Percentiles rank a stretch among this genome's conserved stretches.
Conservation (phyloP, 2,329 filamentous ascomycete species). For the Truncatella angustata region DNA sequence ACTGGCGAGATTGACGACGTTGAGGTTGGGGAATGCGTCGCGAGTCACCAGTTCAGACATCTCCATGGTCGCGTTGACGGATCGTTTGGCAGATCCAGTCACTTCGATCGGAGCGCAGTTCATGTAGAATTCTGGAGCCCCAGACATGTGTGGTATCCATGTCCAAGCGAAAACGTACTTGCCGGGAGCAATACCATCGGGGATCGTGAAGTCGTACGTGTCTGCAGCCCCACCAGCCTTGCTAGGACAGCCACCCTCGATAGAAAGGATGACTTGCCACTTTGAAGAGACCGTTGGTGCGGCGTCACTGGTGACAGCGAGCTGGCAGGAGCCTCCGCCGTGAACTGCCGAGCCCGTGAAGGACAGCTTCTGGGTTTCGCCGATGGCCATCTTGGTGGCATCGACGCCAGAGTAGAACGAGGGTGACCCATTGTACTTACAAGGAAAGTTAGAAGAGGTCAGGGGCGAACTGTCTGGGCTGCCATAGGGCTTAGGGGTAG, state of each 20-base stretch:
- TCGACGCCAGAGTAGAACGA: constrained; percentile 34
- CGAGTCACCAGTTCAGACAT: constrained; percentile 42
- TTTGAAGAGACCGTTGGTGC: constrained; percentile 34
- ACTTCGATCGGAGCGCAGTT: constrained; percentile 68
- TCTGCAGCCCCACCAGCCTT: constrained; percentile 36
- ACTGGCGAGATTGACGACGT: constrained; percentile 61
- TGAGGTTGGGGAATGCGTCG: constrained; percentile 60
- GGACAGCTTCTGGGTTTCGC: constrained; percentile 43
- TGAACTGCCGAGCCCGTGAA: constrained; percentile 65
- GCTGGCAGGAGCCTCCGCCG: constrained; percentile 72
- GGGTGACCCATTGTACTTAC: constrained; percentile 47
- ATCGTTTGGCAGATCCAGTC: constrained; percentile 29
- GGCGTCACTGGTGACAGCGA: constrained; percentile 65
- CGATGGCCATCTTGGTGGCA: constrained; percentile 38
- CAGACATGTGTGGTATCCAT: constrained; percentile 68
- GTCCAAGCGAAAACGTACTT: constrained; percentile 70
- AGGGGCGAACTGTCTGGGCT: constrained; percentile 57
- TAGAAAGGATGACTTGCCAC: constrained; percentile 71
- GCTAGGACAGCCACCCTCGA: constrained; percentile 66
- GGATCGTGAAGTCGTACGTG: constrained; percentile 58
- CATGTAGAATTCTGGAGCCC: constrained; percentile 60
- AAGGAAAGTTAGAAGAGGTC: constrained; percentile 58
- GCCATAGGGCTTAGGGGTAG: constrained; percentile 53
- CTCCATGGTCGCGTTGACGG: constrained; percentile 20
- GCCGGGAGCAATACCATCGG: constrained; percentile 58